These are phyloP conservation scores for Malus hybrid DNA, from an alignment of 331 rosid genomes.

Conservation along the genomic window DNA sequence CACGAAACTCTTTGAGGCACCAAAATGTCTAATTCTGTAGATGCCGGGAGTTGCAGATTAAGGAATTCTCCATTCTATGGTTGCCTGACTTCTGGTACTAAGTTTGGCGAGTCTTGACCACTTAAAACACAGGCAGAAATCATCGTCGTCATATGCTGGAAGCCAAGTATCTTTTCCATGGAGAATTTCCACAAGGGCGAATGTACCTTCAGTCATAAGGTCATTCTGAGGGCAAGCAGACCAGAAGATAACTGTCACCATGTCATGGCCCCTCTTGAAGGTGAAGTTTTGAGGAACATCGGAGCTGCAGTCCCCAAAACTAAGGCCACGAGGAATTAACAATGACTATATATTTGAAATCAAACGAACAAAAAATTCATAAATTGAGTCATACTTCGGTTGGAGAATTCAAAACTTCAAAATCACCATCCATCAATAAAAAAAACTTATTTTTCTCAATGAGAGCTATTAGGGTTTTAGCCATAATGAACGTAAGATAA, in stretches of 20 bases:
- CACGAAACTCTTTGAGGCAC: constrained; percentile 57
- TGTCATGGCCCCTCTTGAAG: constrained; percentile 51
- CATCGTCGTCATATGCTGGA: constrained; percentile 84
- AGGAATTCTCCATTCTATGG: constrained; percentile 81
- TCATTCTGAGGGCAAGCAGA: constrained; percentile 87
- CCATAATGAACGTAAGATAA: no score
- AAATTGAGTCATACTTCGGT: no score
- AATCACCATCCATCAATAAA: no score
- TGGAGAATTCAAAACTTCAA: no score
- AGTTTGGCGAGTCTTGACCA: constrained; percentile 71
- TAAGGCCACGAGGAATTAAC: constrained; percentile 33
- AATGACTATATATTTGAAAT: no score
- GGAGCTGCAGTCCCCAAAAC: constrained; percentile 57
- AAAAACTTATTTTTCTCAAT: no score
- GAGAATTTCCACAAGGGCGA: constrained; percentile 70
- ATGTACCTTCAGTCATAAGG: constrained; percentile 90
- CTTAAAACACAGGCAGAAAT: constrained; percentile 74
- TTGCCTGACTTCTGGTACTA: constrained; percentile 56
- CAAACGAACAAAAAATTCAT: no score
- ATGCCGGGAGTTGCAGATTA: constrained; percentile 51
- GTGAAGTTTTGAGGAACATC: constrained; percentile 63
- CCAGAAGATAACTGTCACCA: constrained; percentile 63
- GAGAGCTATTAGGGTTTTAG: no score
- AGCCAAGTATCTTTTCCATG: constrained; percentile 52
- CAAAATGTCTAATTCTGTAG: constrained; percentile 67